Evolutionary conservation across 345 rosid genomes (phyloP).

Genomic region (Murraya koenigii): DNA sequence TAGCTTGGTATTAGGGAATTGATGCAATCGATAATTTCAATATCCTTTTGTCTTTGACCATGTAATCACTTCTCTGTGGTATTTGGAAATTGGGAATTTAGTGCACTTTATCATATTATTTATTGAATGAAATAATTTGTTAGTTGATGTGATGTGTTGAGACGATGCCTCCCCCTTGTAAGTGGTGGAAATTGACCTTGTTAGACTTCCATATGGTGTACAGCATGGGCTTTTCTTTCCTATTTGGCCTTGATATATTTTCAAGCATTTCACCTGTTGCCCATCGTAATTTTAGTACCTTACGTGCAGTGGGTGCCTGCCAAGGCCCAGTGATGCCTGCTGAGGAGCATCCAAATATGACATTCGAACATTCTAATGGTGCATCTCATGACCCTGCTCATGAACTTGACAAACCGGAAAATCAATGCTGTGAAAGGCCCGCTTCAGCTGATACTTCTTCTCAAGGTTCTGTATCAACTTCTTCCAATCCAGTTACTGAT

Average conservation of each 20-base stretch:
- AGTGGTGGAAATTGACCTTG: neutral
- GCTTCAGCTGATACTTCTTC: constrained; percentile 30
- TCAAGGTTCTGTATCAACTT: constrained; percentile 28
- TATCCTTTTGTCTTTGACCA: neutral
- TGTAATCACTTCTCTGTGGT: neutral
- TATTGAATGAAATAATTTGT: neutral
- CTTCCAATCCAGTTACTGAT: constrained; percentile 28
- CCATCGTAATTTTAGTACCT: constrained; percentile 13
- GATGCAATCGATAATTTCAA: neutral
- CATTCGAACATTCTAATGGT: constrained; percentile 24
- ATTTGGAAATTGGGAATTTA: neutral
- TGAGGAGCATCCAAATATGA: constrained; percentile 29
- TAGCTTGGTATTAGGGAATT: constrained; percentile 1
- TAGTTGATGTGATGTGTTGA: neutral
- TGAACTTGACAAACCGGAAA: constrained; percentile 29
- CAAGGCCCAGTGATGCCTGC: constrained; percentile 36
- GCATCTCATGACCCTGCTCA: constrained; percentile 29
- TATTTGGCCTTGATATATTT: neutral
- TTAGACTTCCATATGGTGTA: neutral
- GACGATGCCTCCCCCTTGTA: neutral
- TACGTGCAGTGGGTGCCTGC: constrained; percentile 33
- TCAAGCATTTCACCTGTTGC: neutral
- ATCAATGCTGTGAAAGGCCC: constrained; percentile 38
- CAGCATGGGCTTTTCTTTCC: neutral
- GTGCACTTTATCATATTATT: neutral